Percentiles rank a stretch among this genome's conserved stretches.
Conservation (phyloP, 225 moss, liverwort and hornwort genomes). For the Pleurozium schreberi region DNA sequence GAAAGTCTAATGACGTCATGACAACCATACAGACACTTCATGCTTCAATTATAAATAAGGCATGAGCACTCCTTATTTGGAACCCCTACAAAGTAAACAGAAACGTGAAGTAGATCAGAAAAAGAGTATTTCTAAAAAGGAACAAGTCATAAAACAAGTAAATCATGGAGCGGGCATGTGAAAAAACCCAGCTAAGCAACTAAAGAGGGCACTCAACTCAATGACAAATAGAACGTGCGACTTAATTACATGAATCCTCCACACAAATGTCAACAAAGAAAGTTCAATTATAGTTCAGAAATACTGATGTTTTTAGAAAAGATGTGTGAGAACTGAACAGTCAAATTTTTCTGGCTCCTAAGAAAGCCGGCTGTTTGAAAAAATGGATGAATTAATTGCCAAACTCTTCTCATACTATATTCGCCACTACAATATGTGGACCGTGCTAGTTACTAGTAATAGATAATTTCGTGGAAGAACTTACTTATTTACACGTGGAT, state of each 20-base stretch:
- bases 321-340: background rate
- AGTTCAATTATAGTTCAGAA: background rate
- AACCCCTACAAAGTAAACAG: background rate
- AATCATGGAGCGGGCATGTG: background rate
- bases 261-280: background rate
- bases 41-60: background rate
- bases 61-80: background rate
- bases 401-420: background rate
- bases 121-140: background rate
- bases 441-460: background rate
- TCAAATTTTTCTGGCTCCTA: background rate
- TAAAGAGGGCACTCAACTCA: too few species aligned
- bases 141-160: too few species aligned
- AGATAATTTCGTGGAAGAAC: too few species aligned
- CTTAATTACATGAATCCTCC: background rate
- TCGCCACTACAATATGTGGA: too few species aligned
- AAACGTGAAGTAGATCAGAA: background rate
- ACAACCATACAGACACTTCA: background rate
- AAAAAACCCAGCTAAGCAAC: background rate
- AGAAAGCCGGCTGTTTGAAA: background rate
- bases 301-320: background rate
- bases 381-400: background rate
- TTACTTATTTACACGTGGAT: background rate
- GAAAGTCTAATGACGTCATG: background rate
- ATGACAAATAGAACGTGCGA: background rate